These are phyloP conservation scores for Silene vulgaris DNA, from an alignment of 179 eudicot species.

Conservation along the genomic window DNA sequence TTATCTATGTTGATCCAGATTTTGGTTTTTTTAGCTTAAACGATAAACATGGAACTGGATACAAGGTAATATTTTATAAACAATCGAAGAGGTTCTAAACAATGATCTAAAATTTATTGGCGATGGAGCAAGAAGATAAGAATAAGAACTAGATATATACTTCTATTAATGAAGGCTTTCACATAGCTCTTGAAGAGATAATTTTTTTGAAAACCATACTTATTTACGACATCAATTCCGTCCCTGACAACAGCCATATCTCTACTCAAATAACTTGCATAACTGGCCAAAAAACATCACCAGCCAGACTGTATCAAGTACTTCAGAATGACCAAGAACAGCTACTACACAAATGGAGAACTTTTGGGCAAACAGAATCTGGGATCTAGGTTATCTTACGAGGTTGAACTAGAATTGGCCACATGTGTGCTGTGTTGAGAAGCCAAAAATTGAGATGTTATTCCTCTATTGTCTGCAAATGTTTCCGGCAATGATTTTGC, in stretches of 20 bases:
- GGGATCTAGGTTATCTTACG: neutral
- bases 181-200: neutral
- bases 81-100: neutral
- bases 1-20: neutral
- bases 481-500: neutral
- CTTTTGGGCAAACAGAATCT: neutral
- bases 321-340: neutral
- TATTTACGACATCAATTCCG: neutral
- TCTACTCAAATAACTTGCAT: neutral
- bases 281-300: neutral
- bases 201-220: neutral
- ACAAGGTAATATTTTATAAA: neutral
- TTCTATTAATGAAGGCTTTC: neutral
- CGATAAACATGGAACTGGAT: neutral
- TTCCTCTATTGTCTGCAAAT: neutral
- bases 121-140: neutral
- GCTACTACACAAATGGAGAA: neutral
- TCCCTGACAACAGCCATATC: neutral
- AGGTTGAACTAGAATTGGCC: neutral
- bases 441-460: too few species aligned
- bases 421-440: too few species aligned
- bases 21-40: neutral
- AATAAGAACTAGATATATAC: neutral
- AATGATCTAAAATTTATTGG: neutral
- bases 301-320: neutral